Evolutionary conservation across 2,329 filamentous ascomycete genomes (phyloP).

Genomic region (Chaetomium strumarium): DNA sequence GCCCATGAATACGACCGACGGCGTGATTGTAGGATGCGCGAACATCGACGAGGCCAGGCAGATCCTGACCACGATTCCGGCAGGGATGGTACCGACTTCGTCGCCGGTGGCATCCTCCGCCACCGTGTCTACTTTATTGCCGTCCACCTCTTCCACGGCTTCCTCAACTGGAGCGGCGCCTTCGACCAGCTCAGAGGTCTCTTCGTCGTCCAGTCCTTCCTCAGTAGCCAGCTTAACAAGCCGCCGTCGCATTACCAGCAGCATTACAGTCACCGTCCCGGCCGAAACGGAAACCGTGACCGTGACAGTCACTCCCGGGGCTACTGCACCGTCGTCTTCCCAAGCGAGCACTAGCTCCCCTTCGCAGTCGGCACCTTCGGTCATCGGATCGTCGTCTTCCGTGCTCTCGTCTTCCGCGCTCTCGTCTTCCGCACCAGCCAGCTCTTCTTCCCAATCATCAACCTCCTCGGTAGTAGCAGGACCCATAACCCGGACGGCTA

Average conservation of each 20-base stretch:
- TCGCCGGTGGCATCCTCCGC: background rate
- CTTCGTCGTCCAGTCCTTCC: background rate
- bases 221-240: background rate
- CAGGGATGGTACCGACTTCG: conserved; percentile 1
- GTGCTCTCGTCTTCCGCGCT: background rate
- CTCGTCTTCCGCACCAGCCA: background rate
- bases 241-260: conserved; percentile 12
- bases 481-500: conserved; percentile 5
- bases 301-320: conserved; percentile 8
- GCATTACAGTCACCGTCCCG: conserved; percentile 9
- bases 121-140: background rate
- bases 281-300: conserved; percentile 12
- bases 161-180: background rate
- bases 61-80: conserved; percentile 34
- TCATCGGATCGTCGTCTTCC: too few relatives aligned
- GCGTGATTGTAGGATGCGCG: conserved; percentile 46
- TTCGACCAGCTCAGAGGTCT: background rate
- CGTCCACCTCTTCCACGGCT: background rate
- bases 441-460: background rate
- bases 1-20: conserved; percentile 44
- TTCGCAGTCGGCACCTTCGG: background rate
- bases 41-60: conserved; percentile 35
- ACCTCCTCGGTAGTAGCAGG: background rate
- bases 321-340: background rate
- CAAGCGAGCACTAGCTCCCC: background rate